These are phyloP conservation scores for Aspergillus japonicus DNA, from an alignment of 2,329 filamentous ascomycete genomes.

Conservation along the genomic window DNA sequence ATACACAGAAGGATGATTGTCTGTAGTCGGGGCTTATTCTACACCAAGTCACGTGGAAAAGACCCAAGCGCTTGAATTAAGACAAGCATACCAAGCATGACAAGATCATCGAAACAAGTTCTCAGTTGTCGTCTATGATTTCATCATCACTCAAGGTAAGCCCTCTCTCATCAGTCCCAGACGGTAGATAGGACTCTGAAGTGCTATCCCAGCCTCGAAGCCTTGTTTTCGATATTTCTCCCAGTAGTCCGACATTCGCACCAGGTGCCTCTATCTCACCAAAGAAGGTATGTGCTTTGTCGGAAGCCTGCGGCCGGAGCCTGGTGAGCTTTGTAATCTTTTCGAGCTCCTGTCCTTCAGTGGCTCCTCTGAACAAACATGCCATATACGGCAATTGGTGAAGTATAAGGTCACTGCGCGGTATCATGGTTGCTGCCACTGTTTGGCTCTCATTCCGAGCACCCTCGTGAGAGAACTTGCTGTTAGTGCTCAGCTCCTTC, in stretches of 20 bases:
- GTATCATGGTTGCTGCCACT: conserved; percentile 31
- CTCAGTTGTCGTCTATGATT: conserved; percentile 65
- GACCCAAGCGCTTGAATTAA: not conserved
- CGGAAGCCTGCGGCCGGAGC: not conserved
- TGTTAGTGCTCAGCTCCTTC: not conserved
- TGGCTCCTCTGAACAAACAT: conserved; percentile 52
- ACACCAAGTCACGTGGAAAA: too few species aligned
- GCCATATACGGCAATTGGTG: conserved; percentile 85
- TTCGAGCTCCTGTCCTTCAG: conserved; percentile 56
- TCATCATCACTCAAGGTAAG: conserved; percentile 78
- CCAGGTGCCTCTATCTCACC: conserved; percentile 11
- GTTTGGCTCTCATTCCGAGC: conserved; percentile 4
- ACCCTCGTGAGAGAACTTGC: not conserved
- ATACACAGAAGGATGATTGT: too few species aligned
- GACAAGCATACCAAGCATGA: not conserved
- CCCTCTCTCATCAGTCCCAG: conserved; percentile 55
- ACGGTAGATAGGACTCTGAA: conserved; percentile 23
- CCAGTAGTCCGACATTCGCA: not conserved
- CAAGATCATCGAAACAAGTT: not conserved
- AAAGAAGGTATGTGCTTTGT: not conserved
- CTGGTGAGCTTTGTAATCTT: conserved; percentile 54
- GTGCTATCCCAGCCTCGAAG: conserved; percentile 22
- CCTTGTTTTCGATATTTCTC: not conserved
- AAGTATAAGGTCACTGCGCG: conserved; percentile 54
- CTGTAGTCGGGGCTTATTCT: too few species aligned